These are phyloP conservation scores for Cytidiella melzeri DNA, from an alignment of 768 basidiomycete species.

Conservation along the genomic window DNA sequence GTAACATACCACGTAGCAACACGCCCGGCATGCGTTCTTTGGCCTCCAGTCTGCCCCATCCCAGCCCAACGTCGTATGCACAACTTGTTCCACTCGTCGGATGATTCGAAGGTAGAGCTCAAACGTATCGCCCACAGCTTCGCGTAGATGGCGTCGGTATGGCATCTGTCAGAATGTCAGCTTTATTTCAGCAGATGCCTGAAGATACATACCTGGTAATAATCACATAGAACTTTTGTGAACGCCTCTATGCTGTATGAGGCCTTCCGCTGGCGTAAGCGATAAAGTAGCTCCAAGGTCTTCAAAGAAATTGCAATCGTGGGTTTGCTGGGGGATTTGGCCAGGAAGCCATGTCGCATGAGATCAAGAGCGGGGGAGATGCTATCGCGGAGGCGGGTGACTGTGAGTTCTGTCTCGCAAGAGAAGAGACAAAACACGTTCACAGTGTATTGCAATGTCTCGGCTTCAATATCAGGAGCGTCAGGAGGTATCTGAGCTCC, in stretches of 20 bases:
- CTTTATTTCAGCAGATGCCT: neutral
- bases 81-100: conserved; percentile 11
- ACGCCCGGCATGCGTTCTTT: conserved; percentile 30
- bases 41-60: conserved; percentile 28
- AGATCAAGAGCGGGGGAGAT: conserved; percentile 7
- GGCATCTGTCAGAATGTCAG: conserved; percentile 16
- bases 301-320: conserved; percentile 11
- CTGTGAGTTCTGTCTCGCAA: neutral
- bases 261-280: conserved; percentile 7
- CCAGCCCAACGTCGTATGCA: conserved; percentile 21
- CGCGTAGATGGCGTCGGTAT: conserved; percentile 18
- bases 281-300: conserved; percentile 12
- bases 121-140: conserved; percentile 26
- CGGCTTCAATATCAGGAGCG: conserved; percentile 7
- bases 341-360: too few relatives aligned
- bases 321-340: conserved; percentile 3
- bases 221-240: conserved; percentile 12
- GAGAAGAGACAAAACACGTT: neutral
- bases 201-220: conserved; percentile 10
- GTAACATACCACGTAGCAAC: conserved; percentile 27
- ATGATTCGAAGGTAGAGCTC: conserved; percentile 30
- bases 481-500: neutral
- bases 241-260: conserved; percentile 18
- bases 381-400: neutral
- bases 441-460: neutral